Conservation (phyloP, 2,329 filamentous ascomycete genomes). For the Mariannaea sp. region DNA sequence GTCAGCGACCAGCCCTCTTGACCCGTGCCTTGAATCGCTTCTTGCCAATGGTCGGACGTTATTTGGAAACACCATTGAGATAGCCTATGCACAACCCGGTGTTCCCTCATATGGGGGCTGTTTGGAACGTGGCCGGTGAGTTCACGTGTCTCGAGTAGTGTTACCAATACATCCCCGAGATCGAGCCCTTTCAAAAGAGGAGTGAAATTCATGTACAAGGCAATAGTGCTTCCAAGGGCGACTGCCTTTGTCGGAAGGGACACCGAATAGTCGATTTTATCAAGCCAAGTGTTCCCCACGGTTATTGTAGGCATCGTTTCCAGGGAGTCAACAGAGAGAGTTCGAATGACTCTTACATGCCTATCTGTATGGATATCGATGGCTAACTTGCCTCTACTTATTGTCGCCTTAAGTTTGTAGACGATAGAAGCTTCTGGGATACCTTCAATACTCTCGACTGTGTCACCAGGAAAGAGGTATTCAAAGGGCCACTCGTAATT, state of each 20-base stretch:
- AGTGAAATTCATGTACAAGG: constrained; percentile 81
- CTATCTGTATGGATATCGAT: constrained; percentile 83
- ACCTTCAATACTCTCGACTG: constrained; percentile 87
- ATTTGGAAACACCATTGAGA: constrained; percentile 62
- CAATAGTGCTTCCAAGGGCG: constrained; percentile 85
- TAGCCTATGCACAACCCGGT: constrained; percentile 67
- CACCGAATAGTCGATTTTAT: constrained; percentile 95
- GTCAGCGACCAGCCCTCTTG: constrained; percentile 68
- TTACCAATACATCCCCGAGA: constrained; percentile 76
- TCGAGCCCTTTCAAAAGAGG: constrained; percentile 86
- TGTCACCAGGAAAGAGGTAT: constrained; percentile 68
- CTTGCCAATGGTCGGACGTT: constrained; percentile 63
- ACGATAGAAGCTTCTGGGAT: constrained; percentile 82
- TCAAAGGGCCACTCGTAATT: constrained; percentile 88
- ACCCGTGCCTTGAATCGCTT: constrained; percentile 68
- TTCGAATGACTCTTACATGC: constrained; percentile 75
- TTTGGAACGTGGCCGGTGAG: constrained; percentile 57
- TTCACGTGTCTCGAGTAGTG: constrained; percentile 78
- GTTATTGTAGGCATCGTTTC: constrained; percentile 86
- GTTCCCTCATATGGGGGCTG: constrained; percentile 55
- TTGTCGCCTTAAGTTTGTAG: constrained; percentile 87
- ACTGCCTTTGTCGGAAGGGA: constrained; percentile 90
- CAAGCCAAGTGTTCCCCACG: constrained; percentile 94
- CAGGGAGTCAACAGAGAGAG: constrained; percentile 71
- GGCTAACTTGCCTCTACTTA: constrained; percentile 81